A percentile compares a stretch with the other conserved stretches of the same genome.
These are phyloP conservation scores for Cryoendolithus antarcticus DNA, from an alignment of 2,329 filamentous ascomycete species.

Conservation along the genomic window DNA sequence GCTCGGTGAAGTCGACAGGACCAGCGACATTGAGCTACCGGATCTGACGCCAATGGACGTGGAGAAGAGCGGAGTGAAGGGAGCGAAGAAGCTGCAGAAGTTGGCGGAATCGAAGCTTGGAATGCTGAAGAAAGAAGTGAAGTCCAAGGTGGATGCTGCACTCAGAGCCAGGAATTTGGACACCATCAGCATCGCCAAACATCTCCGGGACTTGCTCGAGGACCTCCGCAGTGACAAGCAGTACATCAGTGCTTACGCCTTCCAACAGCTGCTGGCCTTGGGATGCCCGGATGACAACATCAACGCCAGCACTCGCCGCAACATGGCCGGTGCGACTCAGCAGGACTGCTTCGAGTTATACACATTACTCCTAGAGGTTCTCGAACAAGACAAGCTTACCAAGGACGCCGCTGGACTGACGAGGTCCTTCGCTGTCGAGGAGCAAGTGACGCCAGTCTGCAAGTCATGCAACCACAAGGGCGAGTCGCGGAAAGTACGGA, in stretches of 20 bases:
- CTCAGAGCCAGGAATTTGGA: not conserved
- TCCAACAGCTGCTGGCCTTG: slow-evolving; percentile 10
- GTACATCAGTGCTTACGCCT: slow-evolving; percentile 1
- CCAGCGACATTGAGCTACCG: slow-evolving; percentile 1
- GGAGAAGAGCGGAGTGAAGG: not conserved
- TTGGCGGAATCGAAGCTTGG: not conserved
- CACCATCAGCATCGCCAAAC: slow-evolving; percentile 5
- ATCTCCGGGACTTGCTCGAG: slow-evolving; percentile 9
- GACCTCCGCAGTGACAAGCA: slow-evolving; percentile 4
- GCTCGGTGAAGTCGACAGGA: slow-evolving; percentile 4
- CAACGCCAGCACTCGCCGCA: not conserved
- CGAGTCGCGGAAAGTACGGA: not conserved
- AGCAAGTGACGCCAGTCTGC: slow-evolving; percentile 3
- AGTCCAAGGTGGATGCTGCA: not conserved
- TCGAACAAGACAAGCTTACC: slow-evolving; percentile 1
- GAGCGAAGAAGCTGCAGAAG: not conserved
- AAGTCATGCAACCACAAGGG: slow-evolving; percentile 3
- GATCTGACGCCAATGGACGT: not conserved
- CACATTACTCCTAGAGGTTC: slow-evolving; percentile 4
- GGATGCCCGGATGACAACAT: not conserved
- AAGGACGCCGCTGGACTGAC: not conserved
- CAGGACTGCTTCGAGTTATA: slow-evolving; percentile 10
- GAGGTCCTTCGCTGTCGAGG: slow-evolving; percentile 6
- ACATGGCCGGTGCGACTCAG: slow-evolving; percentile 7
- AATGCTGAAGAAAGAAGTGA: not conserved